These are phyloP conservation scores for Saraca asoca DNA, from an alignment of 331 rosid genomes.

Conservation along the genomic window DNA sequence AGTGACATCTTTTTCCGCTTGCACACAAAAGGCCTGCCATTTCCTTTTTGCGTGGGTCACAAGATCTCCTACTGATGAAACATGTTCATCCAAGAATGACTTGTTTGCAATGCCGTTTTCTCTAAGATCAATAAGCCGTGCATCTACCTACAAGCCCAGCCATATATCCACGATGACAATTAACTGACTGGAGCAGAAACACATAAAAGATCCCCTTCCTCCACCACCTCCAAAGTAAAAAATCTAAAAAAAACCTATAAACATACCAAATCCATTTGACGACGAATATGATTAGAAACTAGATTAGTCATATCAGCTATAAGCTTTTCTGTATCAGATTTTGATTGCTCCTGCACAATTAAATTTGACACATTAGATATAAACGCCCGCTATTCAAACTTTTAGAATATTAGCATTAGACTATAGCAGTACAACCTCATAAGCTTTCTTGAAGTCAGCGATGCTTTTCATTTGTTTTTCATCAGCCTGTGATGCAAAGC, in stretches of 20 bases:
- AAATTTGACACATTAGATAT: conserved; percentile 34
- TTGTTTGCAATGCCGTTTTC: conserved; percentile 63
- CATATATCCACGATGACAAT: conserved; percentile 9
- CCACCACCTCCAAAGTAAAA: neutral
- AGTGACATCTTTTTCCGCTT: conserved; percentile 67
- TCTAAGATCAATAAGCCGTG: conserved; percentile 66
- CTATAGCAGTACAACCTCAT: conserved; percentile 52
- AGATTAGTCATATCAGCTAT: conserved; percentile 75
- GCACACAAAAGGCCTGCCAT: conserved; percentile 73
- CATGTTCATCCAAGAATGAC: conserved; percentile 77
- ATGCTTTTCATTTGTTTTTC: conserved; percentile 61
- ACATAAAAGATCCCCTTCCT: neutral
- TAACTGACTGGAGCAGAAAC: neutral
- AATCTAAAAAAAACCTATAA: neutral
- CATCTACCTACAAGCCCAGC: conserved; percentile 61
- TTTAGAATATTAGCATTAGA: neutral
- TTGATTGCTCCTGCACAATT: conserved; percentile 74
- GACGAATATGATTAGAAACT: conserved; percentile 65
- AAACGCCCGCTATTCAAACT: conserved; percentile 3
- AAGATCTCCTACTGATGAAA: conserved; percentile 73
- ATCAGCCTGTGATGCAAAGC: conserved; percentile 52
- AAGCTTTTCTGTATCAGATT: conserved; percentile 79
- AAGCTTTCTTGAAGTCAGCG: conserved; percentile 73
- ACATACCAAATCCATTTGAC: conserved; percentile 78
- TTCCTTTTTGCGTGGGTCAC: conserved; percentile 70